Conservation (phyloP, 805 yeast genomes). For the Metschnikowia shivogae region DNA sequence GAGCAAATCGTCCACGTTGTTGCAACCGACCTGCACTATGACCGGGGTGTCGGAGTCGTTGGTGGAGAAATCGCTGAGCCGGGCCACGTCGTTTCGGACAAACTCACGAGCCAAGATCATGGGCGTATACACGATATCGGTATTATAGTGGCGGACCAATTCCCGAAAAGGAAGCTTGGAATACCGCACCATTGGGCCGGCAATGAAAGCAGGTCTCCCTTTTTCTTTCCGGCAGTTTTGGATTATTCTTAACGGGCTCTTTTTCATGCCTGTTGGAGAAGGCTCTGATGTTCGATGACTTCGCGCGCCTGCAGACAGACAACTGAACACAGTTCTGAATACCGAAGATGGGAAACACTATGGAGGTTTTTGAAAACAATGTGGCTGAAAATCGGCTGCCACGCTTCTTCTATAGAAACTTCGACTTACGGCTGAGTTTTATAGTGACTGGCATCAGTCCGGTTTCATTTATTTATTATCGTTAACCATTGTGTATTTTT, state of each 20-base stretch:
- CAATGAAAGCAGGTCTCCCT: slow-evolving; percentile 37
- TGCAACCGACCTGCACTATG: slow-evolving; percentile 87
- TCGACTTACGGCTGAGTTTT: too few relatives aligned
- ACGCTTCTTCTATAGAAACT: too few relatives aligned
- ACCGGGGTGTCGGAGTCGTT: slow-evolving; percentile 65
- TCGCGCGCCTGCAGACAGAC: too few relatives aligned
- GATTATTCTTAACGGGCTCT: slow-evolving; percentile 34
- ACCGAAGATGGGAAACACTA: too few relatives aligned
- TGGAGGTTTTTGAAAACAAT: too few relatives aligned
- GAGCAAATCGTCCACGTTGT: slow-evolving; percentile 74
- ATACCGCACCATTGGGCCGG: slow-evolving; percentile 97
- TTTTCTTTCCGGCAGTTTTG: slow-evolving; percentile 20
- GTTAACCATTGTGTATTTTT: too few relatives aligned
- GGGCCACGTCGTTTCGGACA: slow-evolving; percentile 76
- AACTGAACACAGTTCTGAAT: too few relatives aligned
- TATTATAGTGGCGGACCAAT: slow-evolving; percentile 60
- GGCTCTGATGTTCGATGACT: background rate
- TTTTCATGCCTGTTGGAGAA: slow-evolving; percentile 19
- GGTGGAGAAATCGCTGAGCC: slow-evolving; percentile 82
- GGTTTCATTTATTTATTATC: too few relatives aligned
- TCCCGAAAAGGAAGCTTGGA: slow-evolving; percentile 91
- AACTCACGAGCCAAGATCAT: slow-evolving; percentile 96
- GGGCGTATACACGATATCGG: slow-evolving; percentile 88
- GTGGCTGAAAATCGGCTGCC: too few relatives aligned
- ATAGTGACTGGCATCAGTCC: too few relatives aligned